A percentile compares a stretch with the other conserved stretches of the same genome.
Evolutionary conservation across 176 grass and related monocot species (phyloP).

Genomic region (Phragmites australis): DNA sequence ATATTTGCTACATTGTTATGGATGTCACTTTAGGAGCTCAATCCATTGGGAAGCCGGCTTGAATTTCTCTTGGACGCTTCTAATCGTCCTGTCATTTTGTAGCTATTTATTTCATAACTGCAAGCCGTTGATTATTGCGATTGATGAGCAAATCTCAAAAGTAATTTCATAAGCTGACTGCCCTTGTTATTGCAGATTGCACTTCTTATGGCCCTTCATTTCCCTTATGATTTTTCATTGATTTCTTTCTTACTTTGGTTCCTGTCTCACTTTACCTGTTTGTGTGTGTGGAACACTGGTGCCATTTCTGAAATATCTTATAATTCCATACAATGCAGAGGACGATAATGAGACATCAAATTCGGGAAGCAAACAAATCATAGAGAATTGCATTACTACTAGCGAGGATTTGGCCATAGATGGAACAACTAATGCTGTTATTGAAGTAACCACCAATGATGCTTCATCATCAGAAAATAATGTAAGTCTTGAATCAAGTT

Average conservation of each 20-base stretch:
- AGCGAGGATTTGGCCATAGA: neutral
- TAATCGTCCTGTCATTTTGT: neutral
- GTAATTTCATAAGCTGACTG: neutral
- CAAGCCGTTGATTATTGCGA: neutral
- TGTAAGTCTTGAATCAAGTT: conserved; percentile 2
- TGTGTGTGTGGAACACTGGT: neutral
- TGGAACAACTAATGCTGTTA: conserved; percentile 29
- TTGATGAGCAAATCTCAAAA: conserved; percentile 4
- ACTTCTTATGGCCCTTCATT: neutral
- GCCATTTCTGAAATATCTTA: conserved; percentile 12
- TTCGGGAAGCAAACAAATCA: conserved; percentile 27
- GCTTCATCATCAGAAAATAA: neutral
- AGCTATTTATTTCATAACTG: neutral
- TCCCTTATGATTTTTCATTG: neutral
- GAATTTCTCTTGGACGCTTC: conserved; percentile 1
- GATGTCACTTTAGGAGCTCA: neutral
- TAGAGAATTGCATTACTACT: conserved; percentile 7
- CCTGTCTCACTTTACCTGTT: neutral
- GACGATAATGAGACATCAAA: conserved; percentile 20
- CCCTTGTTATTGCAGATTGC: neutral
- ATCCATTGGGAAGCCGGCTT: neutral
- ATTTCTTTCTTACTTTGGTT: neutral
- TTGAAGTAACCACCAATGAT: conserved; percentile 31
- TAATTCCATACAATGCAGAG: conserved; percentile 31
- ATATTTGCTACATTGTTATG: neutral